phyloP scores from a whole-genome alignment of 495 filamentous ascomycete species.

The Tuber aestivum region DNA sequence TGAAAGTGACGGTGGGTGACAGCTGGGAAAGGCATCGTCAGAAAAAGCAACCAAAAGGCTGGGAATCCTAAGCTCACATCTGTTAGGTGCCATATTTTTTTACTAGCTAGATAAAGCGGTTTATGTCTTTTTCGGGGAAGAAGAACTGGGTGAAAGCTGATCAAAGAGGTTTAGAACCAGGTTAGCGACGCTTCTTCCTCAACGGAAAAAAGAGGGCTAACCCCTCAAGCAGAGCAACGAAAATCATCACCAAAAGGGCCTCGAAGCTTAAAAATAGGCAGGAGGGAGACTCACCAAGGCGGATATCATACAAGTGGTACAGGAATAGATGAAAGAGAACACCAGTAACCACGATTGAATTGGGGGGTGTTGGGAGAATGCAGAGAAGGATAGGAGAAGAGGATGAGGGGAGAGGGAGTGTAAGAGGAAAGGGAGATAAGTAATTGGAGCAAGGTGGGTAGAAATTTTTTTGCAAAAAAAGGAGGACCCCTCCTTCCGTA shows the following conservation, averaged over 20 bases:
- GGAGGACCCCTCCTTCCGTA: constrained; percentile 1
- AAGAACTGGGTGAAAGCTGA: not conserved
- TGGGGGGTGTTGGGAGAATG: not conserved
- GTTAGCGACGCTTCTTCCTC: not conserved
- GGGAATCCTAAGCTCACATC: not conserved
- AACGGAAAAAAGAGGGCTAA: not conserved
- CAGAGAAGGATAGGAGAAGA: not conserved
- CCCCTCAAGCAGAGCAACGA: not conserved
- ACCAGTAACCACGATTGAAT: not conserved
- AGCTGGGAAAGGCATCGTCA: not conserved
- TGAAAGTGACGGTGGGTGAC: constrained; percentile 10
- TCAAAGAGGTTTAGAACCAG: not conserved
- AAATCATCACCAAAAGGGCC: not conserved
- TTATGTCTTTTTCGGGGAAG: not conserved
- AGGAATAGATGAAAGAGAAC: not conserved
- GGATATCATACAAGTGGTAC: not conserved
- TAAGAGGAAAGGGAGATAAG: not conserved
- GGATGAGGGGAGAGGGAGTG: not conserved
- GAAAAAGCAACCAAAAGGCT: not conserved
- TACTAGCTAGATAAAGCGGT: not conserved
- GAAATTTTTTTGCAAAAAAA: not conserved
- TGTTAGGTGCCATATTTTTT: not conserved
- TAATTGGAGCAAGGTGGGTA: not conserved
- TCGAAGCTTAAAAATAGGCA: not conserved
- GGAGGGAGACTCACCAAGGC: not conserved